Conservation (phyloP, 2,329 filamentous ascomycete genomes). For the Rutstroemia sydowiana region DNA sequence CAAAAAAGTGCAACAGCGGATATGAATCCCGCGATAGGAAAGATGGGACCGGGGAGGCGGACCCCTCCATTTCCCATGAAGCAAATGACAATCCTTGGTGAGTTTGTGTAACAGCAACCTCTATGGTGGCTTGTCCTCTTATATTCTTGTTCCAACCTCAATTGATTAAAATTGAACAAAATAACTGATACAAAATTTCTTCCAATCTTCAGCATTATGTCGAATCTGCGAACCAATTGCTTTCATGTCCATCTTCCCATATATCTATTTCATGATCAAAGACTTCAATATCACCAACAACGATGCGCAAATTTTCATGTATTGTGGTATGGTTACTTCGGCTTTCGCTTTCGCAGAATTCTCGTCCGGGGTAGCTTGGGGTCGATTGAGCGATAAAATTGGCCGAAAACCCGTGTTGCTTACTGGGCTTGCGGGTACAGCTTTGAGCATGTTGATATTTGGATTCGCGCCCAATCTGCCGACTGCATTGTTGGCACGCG, state of each 20-base stretch:
- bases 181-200: background rate
- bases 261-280: conserved; percentile 95
- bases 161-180: too few relatives aligned
- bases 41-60: conserved; percentile 28
- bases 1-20: conserved; percentile 7
- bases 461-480: conserved; percentile 80
- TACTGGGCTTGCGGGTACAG: conserved; percentile 83
- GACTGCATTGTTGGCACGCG: conserved; percentile 78
- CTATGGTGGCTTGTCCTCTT: background rate
- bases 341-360: conserved; percentile 96
- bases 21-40: conserved; percentile 20
- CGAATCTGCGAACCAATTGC: conserved; percentile 97
- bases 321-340: conserved; percentile 92
- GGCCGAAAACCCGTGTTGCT: conserved; percentile 90
- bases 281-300: conserved; percentile 81
- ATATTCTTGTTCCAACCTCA: background rate
- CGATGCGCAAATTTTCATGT: conserved; percentile 75
- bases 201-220: conserved; percentile 59
- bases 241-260: conserved; percentile 99
- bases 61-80: conserved; percentile 34
- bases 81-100: conserved; percentile 49
- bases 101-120: conserved; percentile 20
- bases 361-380: conserved; percentile 87
- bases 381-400: conserved; percentile 80
- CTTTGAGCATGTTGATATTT: conserved; percentile 85